Evolutionary conservation across 2,329 filamentous ascomycete genomes (phyloP).

Genomic region (Trichoderma pleuroti): DNA sequence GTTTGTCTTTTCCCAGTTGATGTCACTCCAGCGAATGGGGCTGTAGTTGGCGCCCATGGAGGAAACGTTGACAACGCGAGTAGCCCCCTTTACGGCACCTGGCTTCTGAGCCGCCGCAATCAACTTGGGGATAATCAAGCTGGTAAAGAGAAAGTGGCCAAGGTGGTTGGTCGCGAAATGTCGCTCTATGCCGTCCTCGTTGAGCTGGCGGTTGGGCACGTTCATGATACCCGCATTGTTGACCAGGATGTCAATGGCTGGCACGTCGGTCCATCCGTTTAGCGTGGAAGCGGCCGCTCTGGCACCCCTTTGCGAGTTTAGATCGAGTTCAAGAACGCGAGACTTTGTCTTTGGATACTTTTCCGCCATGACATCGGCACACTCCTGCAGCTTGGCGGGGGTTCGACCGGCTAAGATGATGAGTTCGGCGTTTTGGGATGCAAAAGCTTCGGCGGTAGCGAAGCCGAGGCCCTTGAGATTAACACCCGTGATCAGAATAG

Average conservation of each 20-base stretch:
- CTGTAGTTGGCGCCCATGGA: background rate
- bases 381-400: slow-evolving; percentile 6
- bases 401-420: slow-evolving; percentile 15
- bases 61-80: slow-evolving; percentile 10
- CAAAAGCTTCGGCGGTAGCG: slow-evolving; percentile 13
- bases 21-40: slow-evolving; percentile 10
- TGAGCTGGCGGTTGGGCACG: background rate
- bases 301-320: background rate
- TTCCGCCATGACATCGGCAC: background rate
- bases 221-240: slow-evolving; percentile 15
- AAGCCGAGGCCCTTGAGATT: slow-evolving; percentile 15
- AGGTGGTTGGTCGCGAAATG: slow-evolving; percentile 12
- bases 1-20: slow-evolving; percentile 6
- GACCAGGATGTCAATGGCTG: slow-evolving; percentile 8
- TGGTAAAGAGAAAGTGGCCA: slow-evolving; percentile 10
- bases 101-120: slow-evolving; percentile 5
- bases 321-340: background rate
- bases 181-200: slow-evolving; percentile 1
- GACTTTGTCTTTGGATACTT: slow-evolving; percentile 1
- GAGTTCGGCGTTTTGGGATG: background rate
- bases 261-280: background rate
- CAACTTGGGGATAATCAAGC: background rate
- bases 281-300: background rate
- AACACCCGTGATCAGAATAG: slow-evolving; percentile 11
- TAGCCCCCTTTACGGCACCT: background rate